Evolutionary conservation across 257 asterid genomes (phyloP), one percentile per base, ranked within the genome.

Genomic region (Scutellaria baicalensis): DNA sequence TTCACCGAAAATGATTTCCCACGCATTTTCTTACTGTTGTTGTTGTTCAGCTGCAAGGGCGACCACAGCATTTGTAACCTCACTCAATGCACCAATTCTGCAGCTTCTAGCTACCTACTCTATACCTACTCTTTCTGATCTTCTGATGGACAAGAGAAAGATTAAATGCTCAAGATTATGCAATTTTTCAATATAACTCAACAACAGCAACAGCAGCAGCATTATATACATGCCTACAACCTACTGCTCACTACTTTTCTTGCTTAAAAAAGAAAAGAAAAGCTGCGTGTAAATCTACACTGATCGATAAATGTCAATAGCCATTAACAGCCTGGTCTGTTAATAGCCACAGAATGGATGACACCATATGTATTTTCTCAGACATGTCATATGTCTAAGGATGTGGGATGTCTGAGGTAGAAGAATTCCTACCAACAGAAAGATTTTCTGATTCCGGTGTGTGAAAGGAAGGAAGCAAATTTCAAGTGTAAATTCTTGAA

Each of bases 1-100:
- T 85, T 86, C 16, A 75, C 76, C 7, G 89, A 79, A 36, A 86
- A 69, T 0, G 79, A 48, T 68, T 80, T 86, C 44, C 83, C 88
- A 47, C 88, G 49, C 93, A 80, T 79, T 75, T 78, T 86, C 73
- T 51, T 83, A 43, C 40, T 80, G 8, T 43, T 66, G 61, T 39
- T 31, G 27, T 70, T 77, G 68, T 45, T 58, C 62, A 61, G 76
- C 58, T 71, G 72, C 61, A 52, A 61, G 21, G 71, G 57, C 62
- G 77, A 72, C 58, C 69, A 74, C 76, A 72, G 21, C 68, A 43
- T 59, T 40, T 31, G 33, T n/a, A n/a, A n/a, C n/a, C n/a, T n/a
- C n/a, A n/a, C n/a, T n/a, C 13, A 50, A 21, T 3, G 3, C 8
- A 12, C 13, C 23, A 21, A 36, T 38, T 61, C 65, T 40, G 18